These are phyloP conservation scores for Acrocalymma vagum DNA, from an alignment of 2,329 filamentous ascomycete genomes.

Conservation along the genomic window DNA sequence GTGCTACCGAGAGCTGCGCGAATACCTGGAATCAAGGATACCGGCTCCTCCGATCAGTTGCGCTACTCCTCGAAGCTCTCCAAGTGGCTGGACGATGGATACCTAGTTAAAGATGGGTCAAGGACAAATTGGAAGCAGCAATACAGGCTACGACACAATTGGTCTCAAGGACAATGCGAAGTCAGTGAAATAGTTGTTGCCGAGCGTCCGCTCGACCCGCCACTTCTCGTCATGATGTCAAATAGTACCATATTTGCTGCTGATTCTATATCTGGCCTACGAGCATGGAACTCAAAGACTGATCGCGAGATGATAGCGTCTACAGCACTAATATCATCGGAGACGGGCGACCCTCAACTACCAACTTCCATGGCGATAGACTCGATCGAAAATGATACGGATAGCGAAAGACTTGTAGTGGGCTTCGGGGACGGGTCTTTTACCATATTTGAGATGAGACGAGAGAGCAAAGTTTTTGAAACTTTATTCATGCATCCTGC, in stretches of 20 bases:
- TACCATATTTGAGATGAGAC: slow-evolving; percentile 71
- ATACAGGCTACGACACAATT: slow-evolving; percentile 90
- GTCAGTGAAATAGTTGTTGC: slow-evolving; percentile 78
- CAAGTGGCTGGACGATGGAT: slow-evolving; percentile 69
- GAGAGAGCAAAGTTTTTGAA: slow-evolving; percentile 54
- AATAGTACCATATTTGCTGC: slow-evolving; percentile 81
- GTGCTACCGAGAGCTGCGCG: slow-evolving; percentile 81
- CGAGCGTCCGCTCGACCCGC: slow-evolving; percentile 61
- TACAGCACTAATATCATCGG: slow-evolving; percentile 29
- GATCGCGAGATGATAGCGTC: slow-evolving; percentile 67
- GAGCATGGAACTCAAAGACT: slow-evolving; percentile 77
- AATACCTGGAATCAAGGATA: slow-evolving; percentile 71
- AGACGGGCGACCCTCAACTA: slow-evolving; percentile 25
- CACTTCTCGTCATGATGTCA: slow-evolving; percentile 77
- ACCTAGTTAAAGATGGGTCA: slow-evolving; percentile 60
- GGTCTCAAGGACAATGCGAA: slow-evolving; percentile 82
- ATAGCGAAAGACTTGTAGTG: slow-evolving; percentile 42
- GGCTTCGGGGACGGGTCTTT: slow-evolving; percentile 59
- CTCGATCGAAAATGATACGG: slow-evolving; percentile 32
- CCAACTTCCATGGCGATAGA: slow-evolving; percentile 75
- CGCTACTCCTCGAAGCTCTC: slow-evolving; percentile 65
- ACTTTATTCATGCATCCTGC: slow-evolving; percentile 67
- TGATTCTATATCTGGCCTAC: slow-evolving; percentile 73
- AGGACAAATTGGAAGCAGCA: slow-evolving; percentile 84
- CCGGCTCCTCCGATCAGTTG: slow-evolving; percentile 46